Base-by-base conservation (phyloP, 2,329 filamentous ascomycete genomes). In the Arthrobotrys sphaeroides region DNA sequence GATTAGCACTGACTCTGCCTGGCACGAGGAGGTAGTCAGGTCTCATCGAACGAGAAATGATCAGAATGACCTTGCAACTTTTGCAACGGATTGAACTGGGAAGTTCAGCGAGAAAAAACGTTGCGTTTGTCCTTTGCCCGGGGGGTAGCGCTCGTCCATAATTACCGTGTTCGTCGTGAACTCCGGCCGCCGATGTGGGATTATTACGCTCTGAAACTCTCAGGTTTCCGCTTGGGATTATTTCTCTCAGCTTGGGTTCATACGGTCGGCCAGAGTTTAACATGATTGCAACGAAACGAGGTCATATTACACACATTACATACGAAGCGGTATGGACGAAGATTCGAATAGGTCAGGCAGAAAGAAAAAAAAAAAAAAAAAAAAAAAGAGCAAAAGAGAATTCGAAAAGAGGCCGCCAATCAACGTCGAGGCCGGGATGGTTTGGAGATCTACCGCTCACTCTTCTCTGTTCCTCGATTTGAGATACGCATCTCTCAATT, bases 161-260 rank as follows among this genome's bases (percentile, higher is more conserved):
- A 55, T 55, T 55, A 67, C 61, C 70, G 49, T 68, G 70, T 74
- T 74, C 66, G 57, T 49, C 62, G 24, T 67, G 53, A 47, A 53
- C 60, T 74, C 60, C 60, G 69, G 69, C 43, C 61, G 69, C 61
- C 53, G 61, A 67, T 60, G 51, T 55, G 51, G 51, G 38, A 74
- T 62, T 67, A 74, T 66, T 61, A 55, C 45, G 70, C 51, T 62
- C 70, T 74, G 70, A 74, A 74, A 74, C 70, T 74, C 70, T 74
- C 70, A 74, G 22, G 61, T 74, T 74, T 74, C 70, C 70, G 70
- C 62, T 61, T 68, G 43, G 33, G 6, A 59, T 55, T 67, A 74
- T 62, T 65, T 74, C 70, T 74, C 70, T 74, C 70, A 68, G 60
- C 55, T 51, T 24, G 38, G 22, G 40, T 36, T 57, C 47, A 51